Percentiles rank a stretch among this genome's conserved stretches.
phyloP scores from a whole-genome alignment of 768 basidiomycete species.

The Amanita rimosa region DNA sequence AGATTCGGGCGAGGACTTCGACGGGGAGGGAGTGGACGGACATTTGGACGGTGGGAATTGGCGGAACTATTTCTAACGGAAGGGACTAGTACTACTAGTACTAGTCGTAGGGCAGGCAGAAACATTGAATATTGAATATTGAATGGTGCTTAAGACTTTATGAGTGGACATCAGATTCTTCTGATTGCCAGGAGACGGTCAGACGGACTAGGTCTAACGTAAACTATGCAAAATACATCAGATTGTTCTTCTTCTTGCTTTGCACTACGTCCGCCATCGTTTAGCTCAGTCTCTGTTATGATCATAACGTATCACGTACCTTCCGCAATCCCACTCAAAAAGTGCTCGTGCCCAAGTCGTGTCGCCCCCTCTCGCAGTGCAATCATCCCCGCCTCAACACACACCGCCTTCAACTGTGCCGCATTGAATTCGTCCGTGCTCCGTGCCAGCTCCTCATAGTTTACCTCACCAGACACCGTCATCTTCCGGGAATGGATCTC shows the following conservation, averaged over 20 bases:
- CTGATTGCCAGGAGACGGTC: no score
- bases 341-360: conserved; percentile 88
- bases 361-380: conserved; percentile 88
- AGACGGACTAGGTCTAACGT: no score
- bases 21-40: conserved; percentile 39
- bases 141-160: no score
- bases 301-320: conserved; percentile 30
- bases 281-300: conserved; percentile 1
- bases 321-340: conserved; percentile 85
- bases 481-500: conserved; percentile 98
- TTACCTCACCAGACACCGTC: conserved; percentile 78
- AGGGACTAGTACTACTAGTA: no score
- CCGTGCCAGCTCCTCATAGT: conserved; percentile 92
- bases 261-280: conserved; percentile 62
- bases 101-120: no score
- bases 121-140: no score
- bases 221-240: conserved; percentile 81
- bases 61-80: no score
- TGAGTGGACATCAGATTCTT: no score
- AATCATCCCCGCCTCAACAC: conserved; percentile 99
- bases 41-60: conserved; percentile 9
- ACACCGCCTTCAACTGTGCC: conserved; percentile 94
- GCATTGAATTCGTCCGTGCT: conserved; percentile 98
- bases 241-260: conserved; percentile 99
- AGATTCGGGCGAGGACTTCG: conserved; percentile 48